Conservation (phyloP, 352 stramenopile genomes). For the Plasmopara viticola region DNA sequence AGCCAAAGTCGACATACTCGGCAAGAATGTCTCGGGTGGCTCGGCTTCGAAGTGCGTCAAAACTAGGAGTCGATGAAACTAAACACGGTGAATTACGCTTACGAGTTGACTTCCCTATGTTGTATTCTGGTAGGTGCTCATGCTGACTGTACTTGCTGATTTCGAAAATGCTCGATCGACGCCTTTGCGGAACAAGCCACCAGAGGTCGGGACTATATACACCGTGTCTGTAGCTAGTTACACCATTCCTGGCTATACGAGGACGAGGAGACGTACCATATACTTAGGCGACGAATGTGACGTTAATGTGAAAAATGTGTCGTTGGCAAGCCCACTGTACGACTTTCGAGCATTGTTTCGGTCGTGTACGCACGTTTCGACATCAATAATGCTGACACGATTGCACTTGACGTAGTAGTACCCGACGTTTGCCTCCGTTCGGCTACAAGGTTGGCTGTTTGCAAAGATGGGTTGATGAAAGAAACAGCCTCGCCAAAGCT, state of each 20-base stretch:
- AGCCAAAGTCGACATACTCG: conserved; percentile 83
- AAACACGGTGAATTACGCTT: conserved; percentile 69
- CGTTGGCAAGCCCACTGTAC: conserved; percentile 45
- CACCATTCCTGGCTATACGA: not conserved
- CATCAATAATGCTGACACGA: conserved; percentile 73
- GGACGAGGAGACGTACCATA: conserved; percentile 40
- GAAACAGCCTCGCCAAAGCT: conserved; percentile 68
- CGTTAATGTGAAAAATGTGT: too few relatives aligned
- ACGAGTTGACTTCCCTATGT: conserved; percentile 34
- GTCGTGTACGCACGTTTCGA: conserved; percentile 64
- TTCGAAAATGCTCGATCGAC: conserved; percentile 38
- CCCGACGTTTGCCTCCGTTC: conserved; percentile 68
- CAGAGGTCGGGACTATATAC: conserved; percentile 66
- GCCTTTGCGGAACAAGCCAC: conserved; percentile 54
- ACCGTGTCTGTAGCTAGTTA: conserved; percentile 47
- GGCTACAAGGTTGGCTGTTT: conserved; percentile 44
- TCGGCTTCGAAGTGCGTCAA: conserved; percentile 85
- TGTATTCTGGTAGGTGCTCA: conserved; percentile 28
- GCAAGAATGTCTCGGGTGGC: conserved; percentile 86
- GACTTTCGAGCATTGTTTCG: conserved; percentile 44
- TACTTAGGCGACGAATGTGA: too few relatives aligned
- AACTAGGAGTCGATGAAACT: conserved; percentile 88
- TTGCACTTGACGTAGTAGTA: conserved; percentile 66
- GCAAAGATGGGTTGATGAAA: conserved; percentile 40
- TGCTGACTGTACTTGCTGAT: conserved; percentile 21